Percentiles rank a stretch among this genome's conserved stretches.
Conservation (phyloP, 805 yeast species). For the Lipomyces sp. region DNA sequence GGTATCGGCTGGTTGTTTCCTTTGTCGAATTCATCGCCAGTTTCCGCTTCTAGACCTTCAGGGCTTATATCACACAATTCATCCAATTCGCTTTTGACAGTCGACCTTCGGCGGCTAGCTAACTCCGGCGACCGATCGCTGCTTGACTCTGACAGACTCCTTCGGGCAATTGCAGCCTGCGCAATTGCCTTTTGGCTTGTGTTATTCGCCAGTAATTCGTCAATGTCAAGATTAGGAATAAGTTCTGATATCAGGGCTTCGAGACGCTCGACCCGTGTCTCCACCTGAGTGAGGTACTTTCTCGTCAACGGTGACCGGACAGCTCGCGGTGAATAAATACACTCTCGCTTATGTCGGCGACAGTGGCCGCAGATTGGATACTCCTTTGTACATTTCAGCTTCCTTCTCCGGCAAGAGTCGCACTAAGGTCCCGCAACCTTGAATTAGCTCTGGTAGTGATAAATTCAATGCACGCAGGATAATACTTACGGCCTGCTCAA, state of each 20-base stretch:
- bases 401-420: slow-evolving; percentile 81
- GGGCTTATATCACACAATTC: slow-evolving; percentile 14
- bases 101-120: slow-evolving; percentile 8
- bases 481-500: slow-evolving; percentile 43
- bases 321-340: slow-evolving; percentile 77
- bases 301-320: slow-evolving; percentile 82
- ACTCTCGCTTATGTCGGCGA: slow-evolving; percentile 69
- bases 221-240: slow-evolving; percentile 55
- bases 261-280: slow-evolving; percentile 56
- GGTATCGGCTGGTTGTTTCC: slow-evolving; percentile 30
- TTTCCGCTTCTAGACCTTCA: slow-evolving; percentile 9
- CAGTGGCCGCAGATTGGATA: slow-evolving; percentile 79
- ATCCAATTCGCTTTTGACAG: slow-evolving; percentile 22
- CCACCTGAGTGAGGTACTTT: slow-evolving; percentile 72
- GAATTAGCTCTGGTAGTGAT: not conserved
- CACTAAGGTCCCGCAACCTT: slow-evolving; percentile 50
- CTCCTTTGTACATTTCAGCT: slow-evolving; percentile 79
- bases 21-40: slow-evolving; percentile 12
- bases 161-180: slow-evolving; percentile 17
- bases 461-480: not conserved
- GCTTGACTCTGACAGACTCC: slow-evolving; percentile 8
- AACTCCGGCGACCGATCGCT: slow-evolving; percentile 28
- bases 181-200: slow-evolving; percentile 29
- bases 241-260: slow-evolving; percentile 53
- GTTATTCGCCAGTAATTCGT: slow-evolving; percentile 44